Evolutionary conservation across 208 protist genomes (phyloP).

Genomic region (Leishmania amazonensis): DNA sequence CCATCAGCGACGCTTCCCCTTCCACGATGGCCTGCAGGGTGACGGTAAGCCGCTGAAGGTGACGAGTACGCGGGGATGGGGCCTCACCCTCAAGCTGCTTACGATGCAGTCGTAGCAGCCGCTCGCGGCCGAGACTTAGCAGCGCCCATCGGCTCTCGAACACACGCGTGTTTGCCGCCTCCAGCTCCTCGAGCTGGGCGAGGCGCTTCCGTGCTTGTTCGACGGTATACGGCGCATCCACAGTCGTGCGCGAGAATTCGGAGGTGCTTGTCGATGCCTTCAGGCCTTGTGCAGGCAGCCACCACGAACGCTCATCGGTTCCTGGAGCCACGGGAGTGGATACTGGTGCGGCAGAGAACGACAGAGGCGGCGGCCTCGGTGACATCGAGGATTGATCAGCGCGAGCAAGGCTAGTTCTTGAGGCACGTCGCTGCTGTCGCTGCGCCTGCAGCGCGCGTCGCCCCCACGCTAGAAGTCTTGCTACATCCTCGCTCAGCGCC

Average conservation of each 20-base stretch:
- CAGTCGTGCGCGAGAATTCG: too few species aligned
- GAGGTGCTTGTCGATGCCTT: not conserved
- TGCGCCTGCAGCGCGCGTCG: conserved; percentile 13
- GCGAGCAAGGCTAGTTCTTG: not conserved
- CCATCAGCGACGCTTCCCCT: conserved; percentile 15
- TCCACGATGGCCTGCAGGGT: conserved; percentile 26
- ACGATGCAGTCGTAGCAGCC: conserved; percentile 11
- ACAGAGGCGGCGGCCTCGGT: not conserved
- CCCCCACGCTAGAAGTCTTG: conserved; percentile 21
- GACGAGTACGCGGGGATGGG: conserved; percentile 1
- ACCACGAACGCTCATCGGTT: not conserved
- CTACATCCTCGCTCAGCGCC: conserved; percentile 23
- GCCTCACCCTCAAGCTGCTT: not conserved
- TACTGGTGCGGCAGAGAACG: not conserved
- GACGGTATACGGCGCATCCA: conserved; percentile 1
- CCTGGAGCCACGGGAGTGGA: not conserved
- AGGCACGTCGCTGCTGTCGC: conserved; percentile 17
- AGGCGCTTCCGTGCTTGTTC: conserved; percentile 21
- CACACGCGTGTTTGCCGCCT: conserved; percentile 20
- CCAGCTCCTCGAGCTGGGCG: conserved; percentile 19
- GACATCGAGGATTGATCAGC: not conserved
- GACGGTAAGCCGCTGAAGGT: conserved; percentile 4
- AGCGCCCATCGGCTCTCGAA: conserved; percentile 20
- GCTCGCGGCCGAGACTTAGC: conserved; percentile 21
- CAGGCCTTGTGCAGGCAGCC: not conserved